Percentiles rank a stretch among this genome's conserved stretches.
Conservation (phyloP, 805 yeast species). For the Metschnikowia continentalis region DNA sequence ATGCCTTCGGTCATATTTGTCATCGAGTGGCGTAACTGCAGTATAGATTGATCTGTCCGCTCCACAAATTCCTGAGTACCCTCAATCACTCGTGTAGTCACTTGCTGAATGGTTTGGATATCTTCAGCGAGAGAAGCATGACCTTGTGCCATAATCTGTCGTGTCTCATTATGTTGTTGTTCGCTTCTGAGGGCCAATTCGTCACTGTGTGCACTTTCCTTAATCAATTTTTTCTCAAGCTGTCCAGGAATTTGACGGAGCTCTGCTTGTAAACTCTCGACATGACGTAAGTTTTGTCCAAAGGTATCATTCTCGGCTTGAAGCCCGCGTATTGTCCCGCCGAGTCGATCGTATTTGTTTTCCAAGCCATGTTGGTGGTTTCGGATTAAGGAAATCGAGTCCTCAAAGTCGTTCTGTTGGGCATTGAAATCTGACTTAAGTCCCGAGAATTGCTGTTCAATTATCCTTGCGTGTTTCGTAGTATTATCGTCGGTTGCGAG, state of each 20-base stretch:
- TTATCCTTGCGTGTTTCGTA: neutral
- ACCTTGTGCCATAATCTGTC: neutral
- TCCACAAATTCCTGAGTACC: neutral
- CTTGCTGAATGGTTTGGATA: neutral
- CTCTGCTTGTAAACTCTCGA: neutral
- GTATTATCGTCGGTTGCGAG: neutral
- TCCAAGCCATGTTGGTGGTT: neutral
- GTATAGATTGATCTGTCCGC: neutral
- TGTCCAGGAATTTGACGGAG: neutral
- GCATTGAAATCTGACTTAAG: neutral
- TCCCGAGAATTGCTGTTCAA: neutral
- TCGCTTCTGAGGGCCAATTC: neutral
- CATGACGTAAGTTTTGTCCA: neutral
- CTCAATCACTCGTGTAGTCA: neutral
- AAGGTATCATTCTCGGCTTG: neutral
- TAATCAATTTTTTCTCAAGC: neutral
- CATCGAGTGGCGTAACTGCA: neutral
- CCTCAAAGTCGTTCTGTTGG: neutral
- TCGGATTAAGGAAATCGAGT: neutral
- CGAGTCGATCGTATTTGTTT: neutral
- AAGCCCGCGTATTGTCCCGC: neutral
- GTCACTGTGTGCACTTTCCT: neutral
- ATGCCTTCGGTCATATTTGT: neutral
- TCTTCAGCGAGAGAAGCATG: neutral
- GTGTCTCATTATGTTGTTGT: neutral